Evolutionary conservation across 2,329 filamentous ascomycete genomes (phyloP).

Genomic region (Pseudophaeomoniella oleicola): DNA sequence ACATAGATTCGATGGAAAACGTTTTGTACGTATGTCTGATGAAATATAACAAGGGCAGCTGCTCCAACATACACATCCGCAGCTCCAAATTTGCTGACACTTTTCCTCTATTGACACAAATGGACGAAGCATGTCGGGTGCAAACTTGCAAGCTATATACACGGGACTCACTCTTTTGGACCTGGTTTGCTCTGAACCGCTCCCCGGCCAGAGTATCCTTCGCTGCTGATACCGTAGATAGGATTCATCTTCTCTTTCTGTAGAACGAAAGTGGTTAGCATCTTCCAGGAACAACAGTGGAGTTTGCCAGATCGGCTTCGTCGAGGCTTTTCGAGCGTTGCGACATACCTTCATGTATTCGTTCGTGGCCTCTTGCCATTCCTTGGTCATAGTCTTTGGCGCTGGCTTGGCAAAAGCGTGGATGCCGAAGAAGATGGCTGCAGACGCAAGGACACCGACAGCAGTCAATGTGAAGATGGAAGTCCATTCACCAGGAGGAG

Average conservation of each 20-base stretch:
- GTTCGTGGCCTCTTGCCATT: slow-evolving; percentile 92
- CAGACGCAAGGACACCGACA: slow-evolving; percentile 50
- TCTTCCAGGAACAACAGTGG: slow-evolving; percentile 8
- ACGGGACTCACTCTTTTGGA: not conserved
- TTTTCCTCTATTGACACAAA: not conserved
- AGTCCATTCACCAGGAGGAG: slow-evolving; percentile 72
- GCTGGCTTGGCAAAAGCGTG: slow-evolving; percentile 57
- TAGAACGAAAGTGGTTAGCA: slow-evolving; percentile 11
- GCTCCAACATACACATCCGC: not conserved
- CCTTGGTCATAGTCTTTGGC: slow-evolving; percentile 84
- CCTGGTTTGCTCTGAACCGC: slow-evolving; percentile 51
- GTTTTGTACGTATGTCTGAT: no score
- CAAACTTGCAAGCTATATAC: no score
- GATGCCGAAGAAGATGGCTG: slow-evolving; percentile 57
- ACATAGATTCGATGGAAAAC: no score
- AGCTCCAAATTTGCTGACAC: not conserved
- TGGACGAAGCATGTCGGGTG: not conserved
- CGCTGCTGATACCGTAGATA: slow-evolving; percentile 67
- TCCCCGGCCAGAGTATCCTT: slow-evolving; percentile 64
- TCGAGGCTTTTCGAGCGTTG: not conserved
- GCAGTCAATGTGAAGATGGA: slow-evolving; percentile 63
- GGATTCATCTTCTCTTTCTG: slow-evolving; percentile 76
- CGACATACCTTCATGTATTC: slow-evolving; percentile 75
- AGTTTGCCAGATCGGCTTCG: slow-evolving; percentile 1
- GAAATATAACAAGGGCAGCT: slow-evolving; percentile 4